These are phyloP conservation scores for Spergularia marina DNA, from an alignment of 148 eudicot species.

Conservation along the genomic window DNA sequence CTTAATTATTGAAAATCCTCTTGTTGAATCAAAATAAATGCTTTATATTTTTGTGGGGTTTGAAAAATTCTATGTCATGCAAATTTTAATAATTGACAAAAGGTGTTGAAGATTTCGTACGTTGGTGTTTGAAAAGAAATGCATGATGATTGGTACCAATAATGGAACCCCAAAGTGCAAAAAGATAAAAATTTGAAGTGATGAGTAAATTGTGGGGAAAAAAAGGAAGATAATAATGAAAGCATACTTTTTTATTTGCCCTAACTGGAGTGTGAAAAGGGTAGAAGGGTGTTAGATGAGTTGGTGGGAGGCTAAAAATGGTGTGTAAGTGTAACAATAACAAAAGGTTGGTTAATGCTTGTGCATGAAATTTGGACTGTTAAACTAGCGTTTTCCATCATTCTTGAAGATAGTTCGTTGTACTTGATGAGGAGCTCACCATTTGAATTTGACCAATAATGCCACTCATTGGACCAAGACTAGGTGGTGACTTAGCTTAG, in stretches of 20 bases:
- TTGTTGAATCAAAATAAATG: constrained; percentile 32
- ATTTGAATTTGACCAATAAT: constrained; percentile 25
- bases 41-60: constrained; percentile 18
- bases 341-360: constrained; percentile 26
- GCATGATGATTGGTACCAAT: constrained; percentile 29
- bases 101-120: constrained; percentile 15
- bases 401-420: constrained; percentile 32
- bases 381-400: constrained; percentile 38
- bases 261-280: constrained; percentile 17
- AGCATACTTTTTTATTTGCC: constrained; percentile 13
- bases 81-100: constrained; percentile 14
- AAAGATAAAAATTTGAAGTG: neutral
- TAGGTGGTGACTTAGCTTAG: constrained; percentile 19
- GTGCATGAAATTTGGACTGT: constrained; percentile 38
- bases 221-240: constrained; percentile 21
- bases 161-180: constrained; percentile 32
- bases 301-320: constrained; percentile 26
- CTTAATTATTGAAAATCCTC: constrained; percentile 23
- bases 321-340: constrained; percentile 27
- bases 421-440: constrained; percentile 20
- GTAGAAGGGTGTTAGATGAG: constrained; percentile 18
- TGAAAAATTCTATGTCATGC: constrained; percentile 1
- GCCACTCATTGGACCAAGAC: constrained; percentile 15
- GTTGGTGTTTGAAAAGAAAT: constrained; percentile 16
- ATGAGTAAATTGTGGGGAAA: constrained; percentile 21